phyloP scores from a whole-genome alignment of 441 rosid genomes.

The Corymbia calophylla region DNA sequence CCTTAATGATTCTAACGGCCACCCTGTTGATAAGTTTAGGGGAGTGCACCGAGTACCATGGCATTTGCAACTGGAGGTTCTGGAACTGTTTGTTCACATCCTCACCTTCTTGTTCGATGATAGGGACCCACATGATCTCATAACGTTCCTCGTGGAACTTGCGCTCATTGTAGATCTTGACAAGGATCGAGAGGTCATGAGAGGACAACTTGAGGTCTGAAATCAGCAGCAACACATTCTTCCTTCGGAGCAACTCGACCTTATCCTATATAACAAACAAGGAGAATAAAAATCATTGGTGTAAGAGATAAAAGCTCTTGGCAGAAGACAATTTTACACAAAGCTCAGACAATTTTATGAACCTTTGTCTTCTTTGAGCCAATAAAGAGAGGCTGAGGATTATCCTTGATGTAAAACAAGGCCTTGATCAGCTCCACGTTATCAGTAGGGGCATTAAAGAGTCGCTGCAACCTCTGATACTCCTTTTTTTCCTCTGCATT shows the following conservation, averaged over 20 bases:
- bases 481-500: background rate
- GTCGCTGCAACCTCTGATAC: background rate
- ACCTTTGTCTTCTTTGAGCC: background rate
- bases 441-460: background rate
- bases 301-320: background rate
- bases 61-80: background rate
- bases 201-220: background rate
- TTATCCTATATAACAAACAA: background rate
- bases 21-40: background rate
- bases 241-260: background rate
- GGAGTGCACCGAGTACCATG: background rate
- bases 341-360: too few relatives aligned
- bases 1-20: background rate
- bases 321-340: background rate
- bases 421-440: background rate
- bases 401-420: background rate
- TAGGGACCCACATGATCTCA: slow-evolving; percentile 1
- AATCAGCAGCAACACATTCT: background rate
- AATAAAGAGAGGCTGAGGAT: background rate
- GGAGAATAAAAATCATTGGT: background rate
- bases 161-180: background rate
- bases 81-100: background rate
- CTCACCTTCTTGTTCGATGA: background rate
- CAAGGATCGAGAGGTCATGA: background rate
- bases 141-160: background rate